Evolutionary conservation across 495 filamentous ascomycete genomes (phyloP), one percentile per base, ranked within the genome.

Genomic region (Niebla homalea): DNA sequence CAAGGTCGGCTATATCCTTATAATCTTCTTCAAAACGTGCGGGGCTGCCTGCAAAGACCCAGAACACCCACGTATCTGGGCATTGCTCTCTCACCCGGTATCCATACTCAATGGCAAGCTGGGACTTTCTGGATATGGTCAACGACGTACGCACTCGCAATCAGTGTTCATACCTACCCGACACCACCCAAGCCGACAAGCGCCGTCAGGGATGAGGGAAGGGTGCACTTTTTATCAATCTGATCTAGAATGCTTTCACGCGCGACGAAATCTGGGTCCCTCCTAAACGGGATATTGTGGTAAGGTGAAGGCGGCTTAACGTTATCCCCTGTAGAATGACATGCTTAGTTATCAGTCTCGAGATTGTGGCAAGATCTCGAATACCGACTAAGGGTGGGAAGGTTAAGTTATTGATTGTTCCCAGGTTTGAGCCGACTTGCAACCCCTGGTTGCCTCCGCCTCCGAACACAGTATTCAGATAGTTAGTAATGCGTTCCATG

Each of bases 61-160:
- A 78, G 55, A 77, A 71, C 8, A 76, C 65, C 64, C 63, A 72
- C 19, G 64, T 73, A 21, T 62, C 40, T 4, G 66, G 69, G n/a
- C 58, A 70, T 39, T 42, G 41, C 18, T 67, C 54, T 55, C 57
- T 62, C 11, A 56, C 47, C 49, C 53, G 59, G 50, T 72, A 70
- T 18, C 52, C 36, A 46, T 69, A 62, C 52, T 72, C 62, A 41
- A 71, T 66, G 8, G 67, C 67, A 45, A 70, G 55, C n/a, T 48
- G 45, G 4, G 67, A 61, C 50, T 69, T 70, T 7, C 67, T 69
- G 50, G 25, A n/a, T 11, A 32, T 20, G 3, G 29, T 32, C 29
- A 52, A 46, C 10, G 11, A 10, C 14, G n/a, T n/a, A 43, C 45
- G 41, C 38, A 53, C 15, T 45, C 10, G 42, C 18, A 25, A 20